Base-by-base conservation (phyloP, 352 stramenopile genomes). In the Phytophthora tentaculata region DNA sequence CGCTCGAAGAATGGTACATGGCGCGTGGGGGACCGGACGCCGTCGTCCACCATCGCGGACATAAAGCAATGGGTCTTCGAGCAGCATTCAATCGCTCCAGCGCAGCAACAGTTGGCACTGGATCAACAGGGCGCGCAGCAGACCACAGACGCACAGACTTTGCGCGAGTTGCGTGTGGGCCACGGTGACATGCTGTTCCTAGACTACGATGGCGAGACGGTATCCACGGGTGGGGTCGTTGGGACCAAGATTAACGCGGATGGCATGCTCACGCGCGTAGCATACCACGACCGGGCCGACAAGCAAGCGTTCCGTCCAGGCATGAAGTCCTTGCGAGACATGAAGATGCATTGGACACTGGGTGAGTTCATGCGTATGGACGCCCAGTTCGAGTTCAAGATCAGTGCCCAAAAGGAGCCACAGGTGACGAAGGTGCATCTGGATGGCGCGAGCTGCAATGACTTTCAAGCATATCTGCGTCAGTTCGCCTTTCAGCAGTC, bases 261-360 rank as follows among this genome's bases (percentile, higher is more conserved):
- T 44, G 89, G 89, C 28, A 88, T 84, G 45, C 77, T 96, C 53
- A 91, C 84, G 29, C 87, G 88, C 29, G 86, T 93, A 48, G 80
- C 77, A 49, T 92, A 94, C 69, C 77, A 92, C 64, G 85, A 92
- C 55, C 83, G 75, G 57, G 78, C 83, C 26, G 81, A 80, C 68
- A 88, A 90, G 76, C 96, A 82, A 64, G 92, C 76, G 41, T 99
- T 99, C 78, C 89, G 97, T 20, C 97, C 97, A 12, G 97, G 97
- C 7, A 90, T 98, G 80, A 92, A 99, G 73, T 79, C 97, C 29
- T 77, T 99, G 49, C 83, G 97, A 2, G 95, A 98, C 73, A 99
- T 99, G 89, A 99, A 99, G 82, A 99, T 99, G 96, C 83, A 98
- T 67, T 99, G 97, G 97, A 99, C 97, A 35, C 76, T 99, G 10